Base-by-base conservation (phyloP, 140 eudicot genomes). In the Senecio squalidus region DNA sequence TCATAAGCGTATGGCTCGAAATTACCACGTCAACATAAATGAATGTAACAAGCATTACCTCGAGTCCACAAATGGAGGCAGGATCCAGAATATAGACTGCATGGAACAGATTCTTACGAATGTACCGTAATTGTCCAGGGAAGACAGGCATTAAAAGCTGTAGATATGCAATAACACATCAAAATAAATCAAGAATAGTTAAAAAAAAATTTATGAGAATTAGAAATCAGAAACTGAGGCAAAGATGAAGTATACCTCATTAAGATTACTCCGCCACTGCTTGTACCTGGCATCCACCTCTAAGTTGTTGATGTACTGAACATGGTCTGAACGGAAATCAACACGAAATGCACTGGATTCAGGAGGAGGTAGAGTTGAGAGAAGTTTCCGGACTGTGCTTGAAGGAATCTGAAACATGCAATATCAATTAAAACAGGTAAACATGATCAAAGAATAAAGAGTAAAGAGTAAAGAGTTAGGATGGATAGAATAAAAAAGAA, bases 81-180 rank as follows among this genome's bases (percentile, higher is more conserved):
- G 98, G 98, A 73, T 92, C 98, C 76, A 92, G 47, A 56, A 87
- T 77, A 65, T 71, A 87, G 41, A 84, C 96, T 18, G 96, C 98
- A 82, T 92, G 88, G 64, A 79, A 92, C 54, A 92, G 53, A 73
- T 92, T 92, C 74, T 92, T 87, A 28, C 98, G 96, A 8, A 92
- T 84, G 84, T 92, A 88, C 18, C 96, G 98, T 46, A 84, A 56
- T 81, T 92, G 98, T 65, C 98, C 98, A 48, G 98, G 98, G 71
- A 71, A 92, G 40, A 85, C 94, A 3, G 98, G 98, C 98, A 92
- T 92, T 76, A 92, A 71, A 50, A 92, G 80, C 98, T 92, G 64
- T n/a, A 70, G 22, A 26, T 54, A 4, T 28, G 41, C 70, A 27
- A 50, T 0, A 18, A 7, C 66, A 67, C 46, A 28, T 51, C 29